Percentiles rank a stretch among this genome's conserved stretches.
Conservation (phyloP, 495 filamentous ascomycete genomes). For the Margaritispora aquatica region DNA sequence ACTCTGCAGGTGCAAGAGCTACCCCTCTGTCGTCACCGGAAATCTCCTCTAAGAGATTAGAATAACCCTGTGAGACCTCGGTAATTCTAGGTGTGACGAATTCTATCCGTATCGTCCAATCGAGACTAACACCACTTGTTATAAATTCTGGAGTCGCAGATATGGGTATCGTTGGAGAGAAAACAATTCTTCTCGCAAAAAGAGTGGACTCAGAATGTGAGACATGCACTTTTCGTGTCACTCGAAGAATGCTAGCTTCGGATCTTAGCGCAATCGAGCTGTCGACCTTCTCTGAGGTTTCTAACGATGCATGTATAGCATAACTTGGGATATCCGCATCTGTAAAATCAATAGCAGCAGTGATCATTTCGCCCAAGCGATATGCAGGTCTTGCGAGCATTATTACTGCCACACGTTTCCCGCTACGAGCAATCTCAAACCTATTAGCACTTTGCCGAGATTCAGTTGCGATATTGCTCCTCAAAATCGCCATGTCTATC, state of each 20-base stretch:
- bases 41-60: constrained; percentile 51
- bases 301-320: constrained; percentile 67
- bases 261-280: constrained; percentile 76
- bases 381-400: constrained; percentile 88
- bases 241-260: constrained; percentile 73
- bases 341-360: constrained; percentile 74
- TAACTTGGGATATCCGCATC: constrained; percentile 70
- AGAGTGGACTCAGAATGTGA: constrained; percentile 73
- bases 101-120: constrained; percentile 84
- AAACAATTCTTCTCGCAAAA: constrained; percentile 69
- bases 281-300: constrained; percentile 74
- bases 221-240: constrained; percentile 74
- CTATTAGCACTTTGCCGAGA: constrained; percentile 67
- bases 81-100: constrained; percentile 65
- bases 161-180: constrained; percentile 73
- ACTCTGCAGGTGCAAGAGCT: constrained; percentile 66
- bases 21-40: constrained; percentile 65
- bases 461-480: constrained; percentile 57
- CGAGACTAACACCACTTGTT: constrained; percentile 76
- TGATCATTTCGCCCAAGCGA: constrained; percentile 81
- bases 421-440: constrained; percentile 91
- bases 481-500: constrained; percentile 84
- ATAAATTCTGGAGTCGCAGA: constrained; percentile 81
- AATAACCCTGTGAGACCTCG: constrained; percentile 10
- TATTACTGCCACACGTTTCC: constrained; percentile 76